phyloP scores from a whole-genome alignment of 805 yeast genomes.

The Komagataella kurtzmanii region DNA sequence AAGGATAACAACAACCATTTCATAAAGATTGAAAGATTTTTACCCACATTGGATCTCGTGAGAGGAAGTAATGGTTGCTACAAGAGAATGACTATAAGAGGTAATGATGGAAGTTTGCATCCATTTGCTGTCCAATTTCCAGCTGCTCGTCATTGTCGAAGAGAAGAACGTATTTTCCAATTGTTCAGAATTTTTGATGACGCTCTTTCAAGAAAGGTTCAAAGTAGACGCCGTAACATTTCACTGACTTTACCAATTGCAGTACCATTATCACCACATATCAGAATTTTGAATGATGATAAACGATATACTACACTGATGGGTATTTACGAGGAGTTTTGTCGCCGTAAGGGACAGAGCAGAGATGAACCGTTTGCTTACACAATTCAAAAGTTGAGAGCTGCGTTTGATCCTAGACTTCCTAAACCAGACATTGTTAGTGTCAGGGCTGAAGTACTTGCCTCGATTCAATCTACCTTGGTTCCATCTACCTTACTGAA shows the following conservation, averaged over 20 bases:
- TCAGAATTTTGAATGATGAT: constrained; percentile 80
- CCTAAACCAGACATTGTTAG: constrained; percentile 89
- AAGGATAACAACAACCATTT: constrained; percentile 83
- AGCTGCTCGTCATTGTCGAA: constrained; percentile 91
- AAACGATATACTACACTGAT: constrained; percentile 56
- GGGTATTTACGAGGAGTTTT: constrained; percentile 82
- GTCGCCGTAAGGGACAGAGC: constrained; percentile 56
- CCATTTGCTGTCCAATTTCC: constrained; percentile 96
- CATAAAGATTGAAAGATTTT: constrained; percentile 82
- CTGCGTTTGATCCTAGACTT: constrained; percentile 85
- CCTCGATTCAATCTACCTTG: constrained; percentile 76
- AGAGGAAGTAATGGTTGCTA: constrained; percentile 87
- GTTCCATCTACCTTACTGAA: constrained; percentile 78
- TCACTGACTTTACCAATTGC: constrained; percentile 84
- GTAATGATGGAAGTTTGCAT: constrained; percentile 86
- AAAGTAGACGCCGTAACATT: constrained; percentile 75
- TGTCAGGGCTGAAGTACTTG: constrained; percentile 80
- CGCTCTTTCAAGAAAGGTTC: constrained; percentile 66
- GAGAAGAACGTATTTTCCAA: constrained; percentile 92
- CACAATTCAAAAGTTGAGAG: constrained; percentile 72
- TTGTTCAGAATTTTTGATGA: constrained; percentile 82
- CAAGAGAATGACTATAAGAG: constrained; percentile 78
- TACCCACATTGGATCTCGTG: constrained; percentile 78
- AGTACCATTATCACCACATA: constrained; percentile 88
- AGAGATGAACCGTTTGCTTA: constrained; percentile 87